Evolutionary conservation across 768 basidiomycete species (phyloP), one percentile per base, ranked within the genome.

Genomic region (Agrocybe pediades): DNA sequence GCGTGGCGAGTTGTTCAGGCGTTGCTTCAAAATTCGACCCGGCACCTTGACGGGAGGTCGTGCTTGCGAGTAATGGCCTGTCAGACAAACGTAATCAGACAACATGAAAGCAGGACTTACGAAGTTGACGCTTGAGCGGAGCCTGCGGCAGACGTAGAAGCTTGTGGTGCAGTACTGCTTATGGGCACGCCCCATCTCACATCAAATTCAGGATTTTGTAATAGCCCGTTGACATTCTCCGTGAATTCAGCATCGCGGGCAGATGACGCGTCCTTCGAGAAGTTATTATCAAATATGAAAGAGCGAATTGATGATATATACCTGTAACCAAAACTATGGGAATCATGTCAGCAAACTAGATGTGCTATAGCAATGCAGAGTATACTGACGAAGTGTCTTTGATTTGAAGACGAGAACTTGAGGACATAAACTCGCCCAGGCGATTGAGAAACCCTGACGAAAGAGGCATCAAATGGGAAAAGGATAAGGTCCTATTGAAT

Each of bases 321-420:
- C 90, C 87, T 92, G 91, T 82, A 92, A 76, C 90, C 90, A 93
- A 63, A 91, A 93, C 91, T 93, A 61, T 6, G 55, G 11, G 2
- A n/a, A 49, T 29, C 2, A 53, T 11, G 33, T 42, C 44, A 36
- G 47, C 63, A 20, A 57, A 55, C 49, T 57, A 40, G 42, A 27
- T 20, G 17, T 50, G 9, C 36, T 36, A 25, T 17, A 41, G 3
- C n/a, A n/a, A 46, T 15, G 13, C 8, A n/a, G 27, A 52, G 27
- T 2, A 54, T 9, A 58, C 57, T 27, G 64, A 95, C 94, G 68
- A 97, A 96, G 68, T 95, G 90, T 57, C 85, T 83, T 65, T 92
- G 90, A 66, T 92, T 82, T 13, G 93, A 95, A 19, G 90, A 93
- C 0, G 88, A 86, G 74, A 97, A 96, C 71, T 90, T 92, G 68